These are phyloP conservation scores for Lepidium campestre DNA, from an alignment of 441 rosid genomes.

Conservation along the genomic window DNA sequence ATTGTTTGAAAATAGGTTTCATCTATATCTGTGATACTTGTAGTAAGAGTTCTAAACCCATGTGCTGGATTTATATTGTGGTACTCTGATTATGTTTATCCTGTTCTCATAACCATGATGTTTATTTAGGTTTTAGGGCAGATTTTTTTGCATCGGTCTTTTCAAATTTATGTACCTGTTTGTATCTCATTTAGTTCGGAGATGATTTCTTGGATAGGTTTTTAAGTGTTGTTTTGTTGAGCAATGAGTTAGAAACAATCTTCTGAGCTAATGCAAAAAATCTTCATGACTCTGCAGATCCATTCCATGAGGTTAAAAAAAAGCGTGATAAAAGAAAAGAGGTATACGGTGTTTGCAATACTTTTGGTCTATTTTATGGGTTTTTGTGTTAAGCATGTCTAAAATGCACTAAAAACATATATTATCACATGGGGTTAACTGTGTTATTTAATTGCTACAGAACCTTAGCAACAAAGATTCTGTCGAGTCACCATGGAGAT, in stretches of 20 bases:
- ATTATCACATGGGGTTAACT: background rate
- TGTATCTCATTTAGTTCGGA: background rate
- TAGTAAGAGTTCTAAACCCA: background rate
- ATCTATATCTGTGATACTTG: background rate
- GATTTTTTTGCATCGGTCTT: background rate
- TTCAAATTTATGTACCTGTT: background rate
- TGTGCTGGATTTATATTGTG: background rate
- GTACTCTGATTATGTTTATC: background rate
- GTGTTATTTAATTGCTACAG: conserved; percentile 33
- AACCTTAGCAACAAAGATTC: conserved; percentile 54
- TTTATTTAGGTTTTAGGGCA: background rate
- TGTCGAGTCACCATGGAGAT: conserved; percentile 67
- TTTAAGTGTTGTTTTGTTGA: background rate
- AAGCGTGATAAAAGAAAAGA: conserved; percentile 79
- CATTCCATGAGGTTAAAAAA: conserved; percentile 84
- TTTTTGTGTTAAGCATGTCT: background rate
- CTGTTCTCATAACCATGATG: background rate
- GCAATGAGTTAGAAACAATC: background rate
- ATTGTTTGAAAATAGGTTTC: background rate
- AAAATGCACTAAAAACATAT: background rate
- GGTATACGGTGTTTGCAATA: conserved; percentile 31
- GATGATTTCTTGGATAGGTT: background rate
- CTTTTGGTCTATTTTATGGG: background rate
- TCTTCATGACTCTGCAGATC: conserved; percentile 42
- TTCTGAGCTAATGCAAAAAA: background rate